Conservation (phyloP, 1,139 yeast genomes). For the Scheffersomyces illinoinensis region DNA sequence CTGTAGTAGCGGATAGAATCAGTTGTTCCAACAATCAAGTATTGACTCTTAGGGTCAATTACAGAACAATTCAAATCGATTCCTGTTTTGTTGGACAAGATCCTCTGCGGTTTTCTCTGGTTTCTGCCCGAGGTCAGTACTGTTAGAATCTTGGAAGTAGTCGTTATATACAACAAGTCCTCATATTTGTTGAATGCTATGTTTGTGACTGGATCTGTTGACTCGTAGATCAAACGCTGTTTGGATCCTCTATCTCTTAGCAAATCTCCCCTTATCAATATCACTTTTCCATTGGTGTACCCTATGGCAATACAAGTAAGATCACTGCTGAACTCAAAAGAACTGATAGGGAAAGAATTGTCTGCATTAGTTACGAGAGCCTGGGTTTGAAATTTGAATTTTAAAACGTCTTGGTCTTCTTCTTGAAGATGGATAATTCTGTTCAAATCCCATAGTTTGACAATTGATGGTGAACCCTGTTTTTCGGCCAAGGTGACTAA, state of each 20-base stretch:
- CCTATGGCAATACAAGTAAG: conserved; percentile 76
- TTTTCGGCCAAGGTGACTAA: conserved; percentile 74
- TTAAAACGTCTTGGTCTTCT: conserved; percentile 35
- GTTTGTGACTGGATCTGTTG: conserved; percentile 79
- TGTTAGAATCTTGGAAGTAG: conserved; percentile 70
- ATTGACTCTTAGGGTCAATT: conserved; percentile 35
- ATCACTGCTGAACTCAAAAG: conserved; percentile 57
- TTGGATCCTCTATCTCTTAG: conserved; percentile 87
- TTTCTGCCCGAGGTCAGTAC: conserved; percentile 81
- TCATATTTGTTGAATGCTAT: conserved; percentile 53
- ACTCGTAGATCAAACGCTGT: conserved; percentile 75
- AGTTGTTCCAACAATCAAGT: conserved; percentile 55
- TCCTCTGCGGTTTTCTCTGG: conserved; percentile 62
- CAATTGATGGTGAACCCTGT: conserved; percentile 65
- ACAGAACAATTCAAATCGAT: conserved; percentile 71
- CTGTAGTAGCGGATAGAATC: conserved; percentile 57
- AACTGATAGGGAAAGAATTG: conserved; percentile 73
- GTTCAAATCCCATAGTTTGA: conserved; percentile 74
- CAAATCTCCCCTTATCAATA: conserved; percentile 84
- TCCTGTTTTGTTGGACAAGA: conserved; percentile 65
- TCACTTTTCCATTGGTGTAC: conserved; percentile 82
- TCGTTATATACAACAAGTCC: conserved; percentile 56
- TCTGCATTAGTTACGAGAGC: conserved; percentile 47
- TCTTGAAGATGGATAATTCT: conserved; percentile 41
- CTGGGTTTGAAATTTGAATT: conserved; percentile 35